Evolutionary conservation across 352 stramenopile genomes (phyloP).

Genomic region (Saprolegnia diclina): DNA sequence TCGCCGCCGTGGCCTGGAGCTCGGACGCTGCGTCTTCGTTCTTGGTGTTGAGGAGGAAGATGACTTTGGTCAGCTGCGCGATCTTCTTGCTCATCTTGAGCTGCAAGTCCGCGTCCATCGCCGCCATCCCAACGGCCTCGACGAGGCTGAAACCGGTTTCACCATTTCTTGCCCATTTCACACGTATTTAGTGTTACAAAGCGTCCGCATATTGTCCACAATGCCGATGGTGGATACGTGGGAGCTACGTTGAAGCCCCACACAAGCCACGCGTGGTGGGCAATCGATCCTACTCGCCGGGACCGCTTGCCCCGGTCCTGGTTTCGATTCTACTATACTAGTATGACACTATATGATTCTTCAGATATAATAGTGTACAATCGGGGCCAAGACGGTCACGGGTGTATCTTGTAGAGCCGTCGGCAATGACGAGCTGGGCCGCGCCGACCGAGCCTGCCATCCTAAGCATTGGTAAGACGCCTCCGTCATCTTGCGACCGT

Average conservation of each 20-base stretch:
- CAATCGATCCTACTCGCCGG: no score
- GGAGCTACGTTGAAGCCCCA: not conserved
- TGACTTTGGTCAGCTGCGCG: constrained; percentile 91
- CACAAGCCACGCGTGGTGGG: no score
- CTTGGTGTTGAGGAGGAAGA: constrained; percentile 91
- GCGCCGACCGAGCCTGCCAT: constrained; percentile 1
- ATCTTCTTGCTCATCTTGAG: constrained; percentile 95
- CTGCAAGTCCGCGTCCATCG: constrained; percentile 55
- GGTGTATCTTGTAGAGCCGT: not conserved
- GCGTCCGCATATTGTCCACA: not conserved
- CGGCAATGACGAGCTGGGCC: not conserved
- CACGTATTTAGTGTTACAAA: not conserved
- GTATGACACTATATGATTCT: no score
- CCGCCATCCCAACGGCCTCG: not conserved
- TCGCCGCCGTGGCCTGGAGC: constrained; percentile 39
- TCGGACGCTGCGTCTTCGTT: constrained; percentile 88
- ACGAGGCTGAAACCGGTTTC: not conserved
- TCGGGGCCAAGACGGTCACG: not conserved
- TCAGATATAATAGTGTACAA: no score
- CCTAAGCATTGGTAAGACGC: not conserved
- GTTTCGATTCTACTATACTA: no score
- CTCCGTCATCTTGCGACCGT: no score
- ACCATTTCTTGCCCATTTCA: not conserved
- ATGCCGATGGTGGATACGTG: not conserved
- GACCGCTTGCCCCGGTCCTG: no score